These are phyloP conservation scores for Tulasnella calospora DNA, from an alignment of 768 basidiomycete genomes.

Conservation along the genomic window DNA sequence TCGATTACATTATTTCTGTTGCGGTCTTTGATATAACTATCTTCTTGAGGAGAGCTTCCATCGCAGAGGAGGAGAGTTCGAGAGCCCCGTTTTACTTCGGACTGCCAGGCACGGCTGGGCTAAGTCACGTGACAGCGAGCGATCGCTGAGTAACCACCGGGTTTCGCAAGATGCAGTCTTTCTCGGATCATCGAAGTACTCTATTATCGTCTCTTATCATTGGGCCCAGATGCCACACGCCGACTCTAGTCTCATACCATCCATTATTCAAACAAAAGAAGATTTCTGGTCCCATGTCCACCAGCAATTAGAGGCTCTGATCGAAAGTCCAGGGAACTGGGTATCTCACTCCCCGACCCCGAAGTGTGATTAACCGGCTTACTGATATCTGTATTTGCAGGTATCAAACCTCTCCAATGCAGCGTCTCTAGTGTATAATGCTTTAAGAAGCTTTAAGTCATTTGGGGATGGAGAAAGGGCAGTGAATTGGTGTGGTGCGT, in stretches of 20 bases:
- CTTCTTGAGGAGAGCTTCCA: no score
- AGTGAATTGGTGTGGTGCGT: constrained; percentile 92
- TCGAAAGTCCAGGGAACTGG: constrained; percentile 72
- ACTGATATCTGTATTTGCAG: constrained; percentile 38
- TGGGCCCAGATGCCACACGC: constrained; percentile 66
- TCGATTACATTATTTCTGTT: no score
- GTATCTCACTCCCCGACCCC: constrained; percentile 41
- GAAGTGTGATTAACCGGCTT: background rate
- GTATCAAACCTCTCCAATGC: constrained; percentile 85
- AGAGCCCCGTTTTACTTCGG: no score
- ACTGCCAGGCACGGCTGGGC: no score
- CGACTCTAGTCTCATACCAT: constrained; percentile 66
- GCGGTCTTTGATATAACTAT: no score
- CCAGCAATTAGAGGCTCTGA: constrained; percentile 54
- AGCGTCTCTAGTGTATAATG: constrained; percentile 72
- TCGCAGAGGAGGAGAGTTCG: no score
- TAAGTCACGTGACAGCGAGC: no score
- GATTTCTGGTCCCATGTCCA: constrained; percentile 79
- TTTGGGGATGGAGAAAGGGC: constrained; percentile 62
- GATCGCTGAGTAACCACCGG: no score
- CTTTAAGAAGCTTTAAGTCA: constrained; percentile 61
- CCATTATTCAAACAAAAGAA: constrained; percentile 60
- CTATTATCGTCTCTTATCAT: no score
- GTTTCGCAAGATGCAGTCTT: no score
- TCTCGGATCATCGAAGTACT: background rate